phyloP scores from a whole-genome alignment of 2,329 filamentous ascomycete species.

The Cadophora sp. region DNA sequence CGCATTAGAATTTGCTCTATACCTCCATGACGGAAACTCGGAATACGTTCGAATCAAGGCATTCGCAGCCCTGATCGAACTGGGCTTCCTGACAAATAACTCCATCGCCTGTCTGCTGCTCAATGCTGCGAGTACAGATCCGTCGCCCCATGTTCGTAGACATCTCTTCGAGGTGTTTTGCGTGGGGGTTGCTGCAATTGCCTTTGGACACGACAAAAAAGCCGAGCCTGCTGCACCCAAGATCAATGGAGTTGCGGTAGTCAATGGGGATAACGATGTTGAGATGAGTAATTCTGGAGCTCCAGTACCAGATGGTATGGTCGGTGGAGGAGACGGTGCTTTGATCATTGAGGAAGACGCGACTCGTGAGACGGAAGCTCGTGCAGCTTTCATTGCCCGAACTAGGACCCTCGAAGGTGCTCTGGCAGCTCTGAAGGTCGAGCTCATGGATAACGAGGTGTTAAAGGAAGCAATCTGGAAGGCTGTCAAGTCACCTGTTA shows the following conservation, averaged over 20 bases:
- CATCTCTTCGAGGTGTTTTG: conserved; percentile 65
- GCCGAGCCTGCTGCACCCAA: conserved; percentile 38
- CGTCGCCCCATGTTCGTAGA: conserved; percentile 67
- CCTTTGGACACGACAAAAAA: conserved; percentile 62
- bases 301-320: conserved; percentile 1
- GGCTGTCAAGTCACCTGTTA: conserved; percentile 55
- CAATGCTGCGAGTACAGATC: conserved; percentile 64
- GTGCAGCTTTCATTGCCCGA: conserved; percentile 55
- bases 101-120: conserved; percentile 63
- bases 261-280: conserved; percentile 31
- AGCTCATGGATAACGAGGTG: conserved; percentile 53
- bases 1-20: conserved; percentile 65
- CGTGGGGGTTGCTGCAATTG: conserved; percentile 66
- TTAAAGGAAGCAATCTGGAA: conserved; percentile 57
- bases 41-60: conserved; percentile 71
- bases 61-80: conserved; percentile 67
- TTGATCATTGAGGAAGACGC: conserved; percentile 56
- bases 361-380: conserved; percentile 49
- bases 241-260: conserved; percentile 20
- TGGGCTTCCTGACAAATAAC: conserved; percentile 64
- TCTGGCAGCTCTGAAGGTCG: conserved; percentile 55
- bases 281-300: conserved; percentile 32
- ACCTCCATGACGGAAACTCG: conserved; percentile 68
- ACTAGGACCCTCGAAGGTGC: conserved; percentile 56
- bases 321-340: conserved; percentile 46